Evolutionary conservation across 331 rosid genomes (phyloP).

Genomic region (Pyrus hybrid): DNA sequence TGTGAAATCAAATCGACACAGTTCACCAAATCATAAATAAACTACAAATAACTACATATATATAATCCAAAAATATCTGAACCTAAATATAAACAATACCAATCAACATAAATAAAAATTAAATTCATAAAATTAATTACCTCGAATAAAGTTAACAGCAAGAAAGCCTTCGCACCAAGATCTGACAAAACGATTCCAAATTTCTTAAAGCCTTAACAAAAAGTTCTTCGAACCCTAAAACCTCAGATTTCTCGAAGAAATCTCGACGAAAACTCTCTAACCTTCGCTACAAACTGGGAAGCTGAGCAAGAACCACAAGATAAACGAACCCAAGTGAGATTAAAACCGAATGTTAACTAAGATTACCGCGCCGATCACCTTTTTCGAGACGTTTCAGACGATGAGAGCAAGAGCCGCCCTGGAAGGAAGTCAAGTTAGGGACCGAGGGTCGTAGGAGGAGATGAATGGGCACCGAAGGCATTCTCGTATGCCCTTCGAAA

Average conservation of each 20-base stretch:
- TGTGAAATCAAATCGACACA: neutral
- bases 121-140: neutral
- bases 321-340: neutral
- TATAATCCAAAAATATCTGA: neutral
- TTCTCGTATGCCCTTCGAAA: conserved; percentile 87
- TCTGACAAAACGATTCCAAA: neutral
- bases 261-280: neutral
- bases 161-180: neutral
- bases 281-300: conserved; percentile 3
- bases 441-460: conserved; percentile 25
- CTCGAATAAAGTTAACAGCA: neutral
- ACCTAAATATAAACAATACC: neutral
- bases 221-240: conserved; percentile 2
- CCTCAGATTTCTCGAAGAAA: neutral
- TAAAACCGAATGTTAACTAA: conserved; percentile 54
- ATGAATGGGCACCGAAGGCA: conserved; percentile 76
- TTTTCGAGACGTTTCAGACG: conserved; percentile 82
- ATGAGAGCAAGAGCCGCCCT: conserved; percentile 56
- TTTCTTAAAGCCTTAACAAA: neutral
- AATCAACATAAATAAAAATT: neutral
- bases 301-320: neutral
- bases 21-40: neutral
- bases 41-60: neutral
- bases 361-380: conserved; percentile 86
- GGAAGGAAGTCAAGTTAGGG: conserved; percentile 38